Base-by-base conservation (phyloP, 306 rosid genomes). In the Prunus mongolica region DNA sequence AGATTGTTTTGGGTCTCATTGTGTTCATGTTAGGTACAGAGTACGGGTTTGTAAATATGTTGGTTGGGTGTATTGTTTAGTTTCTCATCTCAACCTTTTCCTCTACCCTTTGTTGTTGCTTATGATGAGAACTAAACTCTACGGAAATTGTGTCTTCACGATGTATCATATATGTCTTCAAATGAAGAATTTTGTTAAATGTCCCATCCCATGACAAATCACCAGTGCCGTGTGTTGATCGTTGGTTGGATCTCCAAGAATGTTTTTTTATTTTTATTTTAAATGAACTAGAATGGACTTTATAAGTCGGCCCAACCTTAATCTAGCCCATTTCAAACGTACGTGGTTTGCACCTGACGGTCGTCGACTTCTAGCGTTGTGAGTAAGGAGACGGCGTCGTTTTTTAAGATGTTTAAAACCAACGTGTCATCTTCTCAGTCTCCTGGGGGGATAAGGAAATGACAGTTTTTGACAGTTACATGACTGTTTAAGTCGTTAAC, bases 71-170 rank as follows among this genome's bases (percentile, higher is more conserved):
- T 80, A 77, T 77, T 73, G 90, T 84, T 89, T 91, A 84, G 95
- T 65, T 79, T 84, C 90, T 84, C 87, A 72, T 87, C 93, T 66
- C 84, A 69, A 71, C 76, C 80, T 82, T 87, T 87, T 38, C 9
- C 81, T 78, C 69, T 79, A 80, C 65, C 67, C 80, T 73, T 84
- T 78, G 70, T 76, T 67, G 80, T 78, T 58, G 78, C 80, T 65
- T 76, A 58, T 62, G 89, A 82, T 88, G 96, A 77, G 89, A 77
- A 83, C 88, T 85, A 86, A 85, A 80, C 89, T 78, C 49, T 76
- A 76, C 85, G 13, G 69, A 81, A 52, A 30, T 78, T 76, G 49
- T 77, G 75, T 51, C 74, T 82, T 47, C 34, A 54, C 72, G 64
- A 57, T 76, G 69, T 74, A 79, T 75, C 80, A 52, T 82, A 78